Conservation (phyloP, 192 early-diverging fungal species). For the Podila epigama region DNA sequence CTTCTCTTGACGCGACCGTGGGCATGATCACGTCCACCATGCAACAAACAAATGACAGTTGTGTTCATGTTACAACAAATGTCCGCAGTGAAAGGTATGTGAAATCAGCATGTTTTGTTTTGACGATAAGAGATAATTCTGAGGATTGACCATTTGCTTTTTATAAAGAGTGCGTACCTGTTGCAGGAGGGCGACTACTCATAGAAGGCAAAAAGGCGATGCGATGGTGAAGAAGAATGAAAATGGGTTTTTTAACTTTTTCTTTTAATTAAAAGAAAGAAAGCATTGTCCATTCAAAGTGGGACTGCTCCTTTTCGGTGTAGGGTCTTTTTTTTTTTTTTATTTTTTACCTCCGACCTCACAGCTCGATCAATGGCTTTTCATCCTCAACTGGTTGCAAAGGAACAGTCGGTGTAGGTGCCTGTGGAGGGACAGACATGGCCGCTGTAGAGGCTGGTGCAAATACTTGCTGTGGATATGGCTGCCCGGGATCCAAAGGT, state of each 20-base stretch:
- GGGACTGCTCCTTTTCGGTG: background rate
- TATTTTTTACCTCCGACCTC: background rate
- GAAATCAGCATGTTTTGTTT: too few species aligned
- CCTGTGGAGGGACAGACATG: slow-evolving; percentile 21
- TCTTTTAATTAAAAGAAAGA: background rate
- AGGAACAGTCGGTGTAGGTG: slow-evolving; percentile 10
- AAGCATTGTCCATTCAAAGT: too few species aligned
- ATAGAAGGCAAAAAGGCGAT: background rate
- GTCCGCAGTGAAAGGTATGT: too few species aligned
- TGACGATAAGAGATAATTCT: too few species aligned
- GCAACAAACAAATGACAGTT: too few species aligned
- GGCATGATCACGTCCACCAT: too few species aligned
- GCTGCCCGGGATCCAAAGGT: too few species aligned
- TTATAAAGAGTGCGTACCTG: background rate
- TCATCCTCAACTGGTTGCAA: slow-evolving; percentile 46
- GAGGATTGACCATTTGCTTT: too few species aligned
- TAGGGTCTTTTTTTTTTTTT: background rate
- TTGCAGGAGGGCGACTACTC: background rate
- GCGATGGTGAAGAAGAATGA: background rate
- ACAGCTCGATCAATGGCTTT: slow-evolving; percentile 69
- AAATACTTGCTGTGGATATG: slow-evolving; percentile 12
- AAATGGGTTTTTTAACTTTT: background rate
- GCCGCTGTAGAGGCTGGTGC: slow-evolving; percentile 43
- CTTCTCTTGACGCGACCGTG: too few species aligned
- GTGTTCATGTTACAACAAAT: too few species aligned